Conservation (phyloP, 768 basidiomycete genomes). For the Cubamyces lactineus region DNA sequence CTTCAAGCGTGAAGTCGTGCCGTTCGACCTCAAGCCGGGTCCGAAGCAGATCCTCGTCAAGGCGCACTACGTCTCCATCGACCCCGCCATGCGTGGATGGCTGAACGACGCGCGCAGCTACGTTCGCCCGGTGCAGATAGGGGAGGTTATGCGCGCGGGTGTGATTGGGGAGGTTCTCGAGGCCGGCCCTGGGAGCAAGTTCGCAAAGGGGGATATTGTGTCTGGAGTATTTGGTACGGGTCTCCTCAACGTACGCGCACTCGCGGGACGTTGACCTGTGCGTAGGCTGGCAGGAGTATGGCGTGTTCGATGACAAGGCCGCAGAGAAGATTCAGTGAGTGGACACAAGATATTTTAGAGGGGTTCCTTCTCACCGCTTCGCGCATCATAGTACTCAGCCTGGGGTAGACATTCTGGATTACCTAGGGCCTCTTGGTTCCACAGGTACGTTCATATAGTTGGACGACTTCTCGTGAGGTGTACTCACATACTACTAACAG, state of each 20-base stretch:
- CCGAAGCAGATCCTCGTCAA: conserved; percentile 67
- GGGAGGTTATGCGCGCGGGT: conserved; percentile 69
- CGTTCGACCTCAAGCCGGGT: conserved; percentile 57
- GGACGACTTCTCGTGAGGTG: neutral
- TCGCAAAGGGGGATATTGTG: conserved; percentile 73
- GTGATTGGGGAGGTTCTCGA: conserved; percentile 70
- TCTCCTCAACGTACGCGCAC: too few relatives aligned
- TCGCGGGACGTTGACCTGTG: too few relatives aligned
- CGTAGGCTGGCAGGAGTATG: conserved; percentile 80
- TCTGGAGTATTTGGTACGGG: conserved; percentile 59
- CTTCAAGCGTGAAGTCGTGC: conserved; percentile 62
- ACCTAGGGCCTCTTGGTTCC: conserved; percentile 76
- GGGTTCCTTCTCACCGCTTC: too few relatives aligned
- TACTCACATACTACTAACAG: conserved; percentile 39
- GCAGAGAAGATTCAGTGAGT: conserved; percentile 61
- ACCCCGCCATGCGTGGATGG: conserved; percentile 90
- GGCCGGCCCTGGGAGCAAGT: conserved; percentile 54
- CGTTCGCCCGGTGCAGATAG: conserved; percentile 56
- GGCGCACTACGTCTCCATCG: conserved; percentile 78
- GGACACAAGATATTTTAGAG: too few relatives aligned
- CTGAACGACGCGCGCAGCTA: conserved; percentile 75
- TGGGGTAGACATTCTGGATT: conserved; percentile 73
- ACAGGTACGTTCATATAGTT: conserved; percentile 62
- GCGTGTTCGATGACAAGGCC: conserved; percentile 56
- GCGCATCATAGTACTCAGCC: conserved; percentile 52